Base-by-base conservation (phyloP, 352 stramenopile species). In the Phytopythium cucurbitacearum region DNA sequence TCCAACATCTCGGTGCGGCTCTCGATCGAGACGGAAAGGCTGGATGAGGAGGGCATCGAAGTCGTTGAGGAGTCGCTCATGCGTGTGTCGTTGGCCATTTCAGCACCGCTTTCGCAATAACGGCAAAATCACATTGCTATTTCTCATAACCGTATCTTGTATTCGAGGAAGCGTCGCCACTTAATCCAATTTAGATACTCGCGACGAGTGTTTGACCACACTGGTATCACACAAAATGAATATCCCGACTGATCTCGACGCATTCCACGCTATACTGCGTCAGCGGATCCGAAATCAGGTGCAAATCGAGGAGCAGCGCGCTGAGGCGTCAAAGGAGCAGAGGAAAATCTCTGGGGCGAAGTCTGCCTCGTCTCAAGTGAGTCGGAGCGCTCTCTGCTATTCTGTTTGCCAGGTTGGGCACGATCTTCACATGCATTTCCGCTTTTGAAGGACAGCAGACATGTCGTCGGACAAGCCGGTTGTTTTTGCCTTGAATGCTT, bases 401-500 rank as follows among this genome's bases (percentile, higher is more conserved):
- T 28, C 21, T 28, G 21, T 28, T 28, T 28, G 21, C 21, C 21
- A 28, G 21, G 21, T 28, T 28, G 1, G 10, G 11, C 10, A 13
- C 7, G 21, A 28, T 28, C 21, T 28, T 28, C 21, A 28, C 8
- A 48, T 8, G 6, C 3, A 16, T 34, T 4, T 28, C 40, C 7
- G 37, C 28, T 9, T 7, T 53, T 57, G 10, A 16, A 79, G 73
- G 60, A 74, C 13, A 66, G 64, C 37, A 61, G 59, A 5, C 76
- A 90, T 47, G 57, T 85, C 48, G 55, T 86, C 5, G 82, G 81
- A 0, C 79, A 92, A 64, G 72, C 79, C 4, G 82, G 82, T 0
- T 90, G 82, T 51, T 92, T 89, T 51, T 92, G 82, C 34, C 54
- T 82, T 36, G 78, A 89, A 42, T 91, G 82, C 50, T 55, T 93